Percentiles rank a stretch among this genome's conserved stretches.
These are phyloP conservation scores for Leucocoprinus sp. DNA, from an alignment of 768 basidiomycete genomes.

Conservation along the genomic window DNA sequence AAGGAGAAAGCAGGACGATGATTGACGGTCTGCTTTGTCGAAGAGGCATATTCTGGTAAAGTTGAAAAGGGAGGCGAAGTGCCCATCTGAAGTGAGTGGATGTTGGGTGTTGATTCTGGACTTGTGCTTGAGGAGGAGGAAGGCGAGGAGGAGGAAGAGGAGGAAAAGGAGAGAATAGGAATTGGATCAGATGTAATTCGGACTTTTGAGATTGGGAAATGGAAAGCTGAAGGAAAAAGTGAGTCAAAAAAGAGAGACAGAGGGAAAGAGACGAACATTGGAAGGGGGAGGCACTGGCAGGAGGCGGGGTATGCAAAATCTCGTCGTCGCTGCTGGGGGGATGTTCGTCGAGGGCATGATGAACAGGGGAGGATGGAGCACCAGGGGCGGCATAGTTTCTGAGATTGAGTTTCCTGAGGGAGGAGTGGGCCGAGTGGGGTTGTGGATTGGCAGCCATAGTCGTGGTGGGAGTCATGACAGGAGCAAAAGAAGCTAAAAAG, in stretches of 20 bases:
- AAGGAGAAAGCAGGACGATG: background rate
- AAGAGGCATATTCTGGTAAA: slow-evolving; percentile 12
- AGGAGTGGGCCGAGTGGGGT: slow-evolving; percentile 13
- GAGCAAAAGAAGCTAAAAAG: slow-evolving; percentile 8
- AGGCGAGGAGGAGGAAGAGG: background rate
- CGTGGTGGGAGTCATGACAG: slow-evolving; percentile 10
- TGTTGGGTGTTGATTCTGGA: background rate
- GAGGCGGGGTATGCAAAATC: background rate
- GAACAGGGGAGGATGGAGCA: background rate
- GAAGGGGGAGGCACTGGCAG: background rate
- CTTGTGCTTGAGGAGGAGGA: background rate
- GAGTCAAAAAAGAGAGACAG: background rate
- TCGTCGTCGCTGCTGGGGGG: background rate
- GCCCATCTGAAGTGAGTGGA: slow-evolving; percentile 14
- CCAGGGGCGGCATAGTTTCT: slow-evolving; percentile 45
- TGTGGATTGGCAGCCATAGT: slow-evolving; percentile 1
- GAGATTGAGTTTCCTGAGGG: slow-evolving; percentile 33
- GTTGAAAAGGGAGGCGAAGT: slow-evolving; percentile 26
- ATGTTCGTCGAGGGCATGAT: background rate
- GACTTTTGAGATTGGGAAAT: background rate
- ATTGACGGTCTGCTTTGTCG: background rate
- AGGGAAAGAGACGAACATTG: background rate
- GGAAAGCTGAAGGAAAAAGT: background rate
- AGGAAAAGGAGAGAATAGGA: background rate
- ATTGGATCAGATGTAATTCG: background rate